These are phyloP conservation scores for Acer yangbiense DNA, from an alignment of 345 rosid species.

Conservation along the genomic window DNA sequence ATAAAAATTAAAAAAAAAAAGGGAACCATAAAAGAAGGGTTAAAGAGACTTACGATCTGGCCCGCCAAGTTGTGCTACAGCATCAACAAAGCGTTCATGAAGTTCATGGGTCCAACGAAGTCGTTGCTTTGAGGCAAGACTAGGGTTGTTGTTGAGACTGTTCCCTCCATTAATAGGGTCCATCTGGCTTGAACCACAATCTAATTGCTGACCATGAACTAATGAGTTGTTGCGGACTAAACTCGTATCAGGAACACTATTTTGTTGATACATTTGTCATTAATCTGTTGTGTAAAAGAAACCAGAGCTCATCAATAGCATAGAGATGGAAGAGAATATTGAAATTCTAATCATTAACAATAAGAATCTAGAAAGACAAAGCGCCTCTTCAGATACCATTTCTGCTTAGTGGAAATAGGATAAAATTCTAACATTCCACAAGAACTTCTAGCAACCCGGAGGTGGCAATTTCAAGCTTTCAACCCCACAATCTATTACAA, in stretches of 20 bases:
- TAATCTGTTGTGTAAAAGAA: constrained; percentile 39
- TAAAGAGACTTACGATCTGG: constrained; percentile 81
- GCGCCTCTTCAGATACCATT: not conserved
- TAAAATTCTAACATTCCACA: not conserved
- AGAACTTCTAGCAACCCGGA: not conserved
- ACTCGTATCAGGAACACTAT: constrained; percentile 43
- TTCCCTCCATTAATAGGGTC: constrained; percentile 71
- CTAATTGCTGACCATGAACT: constrained; percentile 57
- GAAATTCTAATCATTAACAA: not conserved
- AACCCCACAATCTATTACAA: not conserved
- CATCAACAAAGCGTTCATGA: constrained; percentile 98
- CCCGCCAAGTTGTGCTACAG: constrained; percentile 99
- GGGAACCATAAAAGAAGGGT: not conserved
- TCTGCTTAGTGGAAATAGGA: not conserved
- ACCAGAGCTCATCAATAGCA: constrained; percentile 10
- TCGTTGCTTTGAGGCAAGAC: constrained; percentile 94
- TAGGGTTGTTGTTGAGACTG: constrained; percentile 58
- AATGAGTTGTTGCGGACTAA: constrained; percentile 44
- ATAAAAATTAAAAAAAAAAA: too few relatives aligned
- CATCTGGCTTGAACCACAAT: constrained; percentile 57
- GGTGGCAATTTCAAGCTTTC: not conserved
- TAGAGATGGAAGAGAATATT: not conserved
- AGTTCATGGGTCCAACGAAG: constrained; percentile 99
- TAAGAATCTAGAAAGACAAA: not conserved
- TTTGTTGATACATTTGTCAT: constrained; percentile 51